These are phyloP conservation scores for Mucor piriformis DNA, from an alignment of 371 early-diverging fungal genomes.

Conservation along the genomic window DNA sequence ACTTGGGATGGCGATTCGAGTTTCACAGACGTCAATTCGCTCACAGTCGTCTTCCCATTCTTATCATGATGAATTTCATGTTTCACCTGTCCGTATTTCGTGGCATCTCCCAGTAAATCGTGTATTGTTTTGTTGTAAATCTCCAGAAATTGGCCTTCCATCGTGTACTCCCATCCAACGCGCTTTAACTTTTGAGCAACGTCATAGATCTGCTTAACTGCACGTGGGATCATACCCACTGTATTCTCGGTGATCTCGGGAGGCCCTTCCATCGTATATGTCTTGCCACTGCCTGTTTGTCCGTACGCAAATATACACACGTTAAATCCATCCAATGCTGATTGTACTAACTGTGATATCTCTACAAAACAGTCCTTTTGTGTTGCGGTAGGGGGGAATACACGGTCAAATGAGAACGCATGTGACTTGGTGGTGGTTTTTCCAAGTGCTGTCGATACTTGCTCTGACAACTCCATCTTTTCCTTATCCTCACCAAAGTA, in stretches of 20 bases:
- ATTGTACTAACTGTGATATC: slow-evolving; percentile 93
- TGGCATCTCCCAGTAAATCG: slow-evolving; percentile 74
- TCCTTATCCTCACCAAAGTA: slow-evolving; percentile 57
- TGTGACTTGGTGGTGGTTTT: slow-evolving; percentile 52
- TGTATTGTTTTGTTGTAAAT: slow-evolving; percentile 96
- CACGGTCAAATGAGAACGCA: slow-evolving; percentile 83
- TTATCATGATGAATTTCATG: slow-evolving; percentile 82
- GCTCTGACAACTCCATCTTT: slow-evolving; percentile 54
- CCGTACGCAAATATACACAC: slow-evolving; percentile 99
- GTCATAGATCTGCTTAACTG: slow-evolving; percentile 85
- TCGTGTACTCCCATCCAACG: slow-evolving; percentile 82
- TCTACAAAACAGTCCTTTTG: slow-evolving; percentile 94
- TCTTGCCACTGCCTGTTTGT: slow-evolving; percentile 98
- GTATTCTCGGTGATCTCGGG: slow-evolving; percentile 38
- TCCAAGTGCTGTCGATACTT: slow-evolving; percentile 42
- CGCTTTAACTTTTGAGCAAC: slow-evolving; percentile 69
- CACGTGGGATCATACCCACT: slow-evolving; percentile 90
- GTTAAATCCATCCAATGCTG: slow-evolving; percentile 96
- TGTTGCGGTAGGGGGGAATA: slow-evolving; percentile 72
- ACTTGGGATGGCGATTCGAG: slow-evolving; percentile 75
- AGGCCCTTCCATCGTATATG: slow-evolving; percentile 79
- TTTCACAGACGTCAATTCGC: slow-evolving; percentile 69
- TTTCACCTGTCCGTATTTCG: slow-evolving; percentile 57
- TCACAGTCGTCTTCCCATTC: slow-evolving; percentile 78
- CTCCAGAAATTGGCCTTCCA: slow-evolving; percentile 90